Base-by-base conservation (phyloP, 768 basidiomycete genomes). In the Solioccasus polychromus region DNA sequence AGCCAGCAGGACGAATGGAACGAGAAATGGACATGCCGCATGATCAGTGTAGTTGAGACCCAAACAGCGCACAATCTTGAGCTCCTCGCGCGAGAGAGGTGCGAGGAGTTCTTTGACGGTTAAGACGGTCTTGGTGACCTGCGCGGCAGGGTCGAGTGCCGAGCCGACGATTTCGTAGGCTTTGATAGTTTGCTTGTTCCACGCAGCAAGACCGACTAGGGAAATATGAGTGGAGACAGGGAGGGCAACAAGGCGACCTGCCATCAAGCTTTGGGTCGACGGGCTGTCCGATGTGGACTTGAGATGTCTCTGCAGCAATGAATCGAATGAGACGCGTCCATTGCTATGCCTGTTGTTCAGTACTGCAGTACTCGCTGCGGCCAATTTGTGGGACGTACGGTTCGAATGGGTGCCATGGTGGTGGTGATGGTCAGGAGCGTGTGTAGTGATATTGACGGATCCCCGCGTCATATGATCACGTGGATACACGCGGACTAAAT, bases 11-110 rank as follows among this genome's bases (percentile, higher is more conserved):
- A 18, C n/a, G 32, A 30, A 6, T 17, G 4, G 28, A 29, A 34
- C 8, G 54, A 18, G 38, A 47, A 29, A 31, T 20, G 28, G 17
- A 63, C 76, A 48, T 55, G 77, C 88, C 7, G 89, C 89, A 68
- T 91, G 88, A 55, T 90, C 88, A n/a, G 77, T 76, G 59, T 92
- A 92, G 61, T 92, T 92, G 38, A 92, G 67, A 0, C 88, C 88
- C 11, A 92, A 67, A 65, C 87, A 89, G 10, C 88, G 77, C 22
- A 88, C 85, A 3, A 83, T 67, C 49, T 78, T 79, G 51, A 89
- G 72, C 57, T 88, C 73, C 49, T 83, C 78, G 32, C 76, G 69
- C 8, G 84, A 74, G 20, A 92, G 72, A 10, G 88, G 88, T 3
- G 80, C 69, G 15, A 92, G 74, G 29, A 92, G 77, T 32, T 77